Evolutionary conservation across 2,329 filamentous ascomycete genomes (phyloP).

Genomic region (Diaporthe longicolla): DNA sequence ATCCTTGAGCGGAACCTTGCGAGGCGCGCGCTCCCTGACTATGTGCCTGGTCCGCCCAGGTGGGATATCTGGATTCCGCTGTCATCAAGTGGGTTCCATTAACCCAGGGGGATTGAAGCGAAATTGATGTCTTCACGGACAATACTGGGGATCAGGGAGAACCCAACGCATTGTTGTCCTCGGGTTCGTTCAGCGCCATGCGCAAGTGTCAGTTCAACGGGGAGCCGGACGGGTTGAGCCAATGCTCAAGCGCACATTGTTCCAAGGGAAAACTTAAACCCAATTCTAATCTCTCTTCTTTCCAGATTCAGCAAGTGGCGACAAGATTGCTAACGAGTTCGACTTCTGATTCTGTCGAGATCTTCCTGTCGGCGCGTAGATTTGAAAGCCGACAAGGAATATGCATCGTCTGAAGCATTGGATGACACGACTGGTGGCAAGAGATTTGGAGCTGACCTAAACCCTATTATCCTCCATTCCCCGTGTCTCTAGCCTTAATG

Average conservation of each 20-base stretch:
- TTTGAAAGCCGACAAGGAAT: background rate
- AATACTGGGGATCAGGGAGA: background rate
- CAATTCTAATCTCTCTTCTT: background rate
- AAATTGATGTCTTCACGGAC: constrained; percentile 9
- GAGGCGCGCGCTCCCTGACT: constrained; percentile 33
- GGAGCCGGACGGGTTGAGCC: background rate
- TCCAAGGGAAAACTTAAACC: constrained; percentile 22
- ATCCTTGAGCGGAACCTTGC: constrained; percentile 23
- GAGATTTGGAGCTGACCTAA: background rate
- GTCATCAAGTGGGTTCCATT: background rate
- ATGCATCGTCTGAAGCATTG: background rate
- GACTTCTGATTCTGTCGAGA: background rate
- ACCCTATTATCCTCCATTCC: background rate
- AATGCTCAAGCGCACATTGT: constrained; percentile 7
- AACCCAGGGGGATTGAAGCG: background rate
- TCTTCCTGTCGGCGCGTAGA: background rate
- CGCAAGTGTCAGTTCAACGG: background rate
- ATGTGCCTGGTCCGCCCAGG: background rate
- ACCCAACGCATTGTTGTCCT: background rate
- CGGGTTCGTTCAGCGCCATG: no score
- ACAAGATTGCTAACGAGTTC: background rate
- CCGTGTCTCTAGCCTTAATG: background rate
- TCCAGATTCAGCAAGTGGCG: constrained; percentile 5
- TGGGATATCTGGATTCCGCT: background rate
- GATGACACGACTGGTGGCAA: background rate